Evolutionary conservation across 768 basidiomycete genomes (phyloP), one percentile per base, ranked within the genome.

Genomic region (Tulasnella sp.): DNA sequence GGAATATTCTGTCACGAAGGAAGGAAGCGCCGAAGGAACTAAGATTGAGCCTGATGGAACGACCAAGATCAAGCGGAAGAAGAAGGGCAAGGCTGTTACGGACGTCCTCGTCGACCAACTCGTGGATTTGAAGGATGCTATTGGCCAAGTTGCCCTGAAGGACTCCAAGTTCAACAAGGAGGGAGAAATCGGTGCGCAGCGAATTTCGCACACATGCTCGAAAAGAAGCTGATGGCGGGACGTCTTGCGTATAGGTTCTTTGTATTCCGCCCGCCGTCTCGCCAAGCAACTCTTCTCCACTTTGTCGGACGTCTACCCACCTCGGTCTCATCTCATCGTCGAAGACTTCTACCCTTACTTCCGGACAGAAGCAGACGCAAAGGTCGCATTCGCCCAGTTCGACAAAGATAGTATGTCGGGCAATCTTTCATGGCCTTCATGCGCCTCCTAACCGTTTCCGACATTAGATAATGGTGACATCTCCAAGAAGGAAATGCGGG

Each of bases 291-390:
- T 94, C 76, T 94, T 94, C 83, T 87, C 89, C 79, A 86, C 89
- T 9, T 85, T 94, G 58, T 92, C 89, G 78, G 89, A 90, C 75
- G 90, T 90, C 2, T 87, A 88, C 81, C 92, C 92, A 22, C 88
- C 90, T 44, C 86, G 92, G 78, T 87, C 89, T 34, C 88, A 93
- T 85, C 88, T 94, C 40, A 79, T 92, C 48, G 92, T 94, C 18
- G 91, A 93, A 83, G 94, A 95, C 83, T 95, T 95, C 84, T 87
- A 90, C 83, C 93, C 94, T 0, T 95, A 94, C 84, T 95, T 95
- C 85, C 89, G 88, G 58, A 89, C 90, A 0, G 90, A 90, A 42
- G 86, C 89, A n/a, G 94, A 95, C 83, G 94, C 94, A 44, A 92
- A 93, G 82, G 84, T 89, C 86, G 72, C 79, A 50, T 72, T 69